Percentiles rank a stretch among this genome's conserved stretches.
Conservation (phyloP, 78 protist genomes). For the Emiliania huxleyi region DNA sequence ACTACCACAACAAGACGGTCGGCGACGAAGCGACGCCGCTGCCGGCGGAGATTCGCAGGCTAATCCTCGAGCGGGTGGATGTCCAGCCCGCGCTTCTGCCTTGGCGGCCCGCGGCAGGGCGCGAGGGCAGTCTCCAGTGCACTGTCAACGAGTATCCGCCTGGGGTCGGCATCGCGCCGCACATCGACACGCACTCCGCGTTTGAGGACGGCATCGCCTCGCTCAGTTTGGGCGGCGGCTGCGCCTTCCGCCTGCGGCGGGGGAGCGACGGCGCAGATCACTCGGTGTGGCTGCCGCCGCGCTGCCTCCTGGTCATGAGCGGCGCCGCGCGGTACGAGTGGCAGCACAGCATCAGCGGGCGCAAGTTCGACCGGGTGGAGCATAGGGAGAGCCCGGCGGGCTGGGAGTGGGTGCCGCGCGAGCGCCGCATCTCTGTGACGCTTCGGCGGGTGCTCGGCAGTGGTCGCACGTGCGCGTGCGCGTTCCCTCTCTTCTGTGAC, state of each 20-base stretch:
- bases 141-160: conserved; percentile 23
- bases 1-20: background rate
- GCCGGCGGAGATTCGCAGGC: background rate
- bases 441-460: too few species aligned
- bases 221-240: background rate
- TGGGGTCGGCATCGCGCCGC: conserved; percentile 31
- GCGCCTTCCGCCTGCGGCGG: background rate
- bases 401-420: background rate
- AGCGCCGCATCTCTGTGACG: background rate
- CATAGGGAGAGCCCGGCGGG: too few species aligned
- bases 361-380: background rate
- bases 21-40: background rate
- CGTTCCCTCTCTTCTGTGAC: too few species aligned
- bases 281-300: background rate
- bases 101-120: background rate
- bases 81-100: too few species aligned
- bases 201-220: background rate
- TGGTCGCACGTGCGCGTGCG: too few species aligned
- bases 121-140: background rate
- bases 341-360: background rate
- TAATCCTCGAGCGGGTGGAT: background rate
- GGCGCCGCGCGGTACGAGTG: conserved; percentile 14
- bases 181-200: conserved; percentile 23
- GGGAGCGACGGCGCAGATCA: background rate
- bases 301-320: background rate